Conservation (phyloP, 345 rosid genomes). For the Pistacia vera region DNA sequence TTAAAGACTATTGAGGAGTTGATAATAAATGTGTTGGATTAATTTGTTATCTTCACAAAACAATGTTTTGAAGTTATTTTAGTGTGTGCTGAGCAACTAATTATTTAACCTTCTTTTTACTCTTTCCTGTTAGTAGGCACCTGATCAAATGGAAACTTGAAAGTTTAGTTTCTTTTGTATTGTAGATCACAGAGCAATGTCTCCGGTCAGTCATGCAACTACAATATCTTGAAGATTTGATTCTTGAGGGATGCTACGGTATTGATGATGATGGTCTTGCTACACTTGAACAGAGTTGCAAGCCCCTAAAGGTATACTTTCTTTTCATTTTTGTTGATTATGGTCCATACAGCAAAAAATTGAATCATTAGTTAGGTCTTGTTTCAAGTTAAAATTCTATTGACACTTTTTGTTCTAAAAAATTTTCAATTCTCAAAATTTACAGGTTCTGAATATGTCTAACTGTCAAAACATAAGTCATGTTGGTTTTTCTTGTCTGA, state of each 20-base stretch:
- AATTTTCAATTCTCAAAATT: not conserved
- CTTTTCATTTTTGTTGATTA: slow-evolving; percentile 7
- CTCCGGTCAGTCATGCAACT: slow-evolving; percentile 53
- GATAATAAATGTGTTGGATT: too few species aligned
- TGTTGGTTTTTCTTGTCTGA: slow-evolving; percentile 54
- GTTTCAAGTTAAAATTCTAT: not conserved
- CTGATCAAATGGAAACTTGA: not conserved
- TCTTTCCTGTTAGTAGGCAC: not conserved
- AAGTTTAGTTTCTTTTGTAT: not conserved
- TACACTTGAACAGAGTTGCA: slow-evolving; percentile 49
- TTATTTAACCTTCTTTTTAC: not conserved
- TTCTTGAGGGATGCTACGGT: slow-evolving; percentile 69
- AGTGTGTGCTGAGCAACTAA: not conserved
- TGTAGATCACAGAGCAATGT: slow-evolving; percentile 63
- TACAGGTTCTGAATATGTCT: slow-evolving; percentile 61
- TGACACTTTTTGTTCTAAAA: not conserved
- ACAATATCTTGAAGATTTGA: slow-evolving; percentile 58
- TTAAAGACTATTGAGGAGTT: too few species aligned
- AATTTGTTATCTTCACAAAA: too few species aligned
- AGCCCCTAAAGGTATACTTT: slow-evolving; percentile 55
- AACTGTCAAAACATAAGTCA: slow-evolving; percentile 61
- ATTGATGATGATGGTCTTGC: slow-evolving; percentile 58
- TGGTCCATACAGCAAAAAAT: not conserved
- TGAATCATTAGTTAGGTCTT: not conserved
- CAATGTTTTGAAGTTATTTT: not conserved